Conservation (phyloP, 805 yeast species). For the Myxozyma udenii region DNA sequence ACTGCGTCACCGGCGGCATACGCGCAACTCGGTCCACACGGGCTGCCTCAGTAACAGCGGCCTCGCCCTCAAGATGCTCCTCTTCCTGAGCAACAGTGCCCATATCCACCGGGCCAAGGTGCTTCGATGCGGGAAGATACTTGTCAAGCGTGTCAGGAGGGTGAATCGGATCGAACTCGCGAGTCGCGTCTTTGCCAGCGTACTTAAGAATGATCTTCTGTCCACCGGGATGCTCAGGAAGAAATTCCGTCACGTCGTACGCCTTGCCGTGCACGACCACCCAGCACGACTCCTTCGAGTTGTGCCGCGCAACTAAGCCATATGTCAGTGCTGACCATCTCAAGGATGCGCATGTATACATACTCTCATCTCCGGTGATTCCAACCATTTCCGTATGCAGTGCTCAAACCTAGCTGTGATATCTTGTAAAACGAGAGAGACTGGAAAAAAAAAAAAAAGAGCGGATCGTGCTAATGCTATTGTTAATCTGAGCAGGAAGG, state of each 20-base stretch:
- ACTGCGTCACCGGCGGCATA: constrained; percentile 66
- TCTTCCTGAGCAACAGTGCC: constrained; percentile 34
- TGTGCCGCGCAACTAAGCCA: constrained; percentile 48
- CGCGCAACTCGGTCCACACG: constrained; percentile 45
- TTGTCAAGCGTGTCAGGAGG: constrained; percentile 80
- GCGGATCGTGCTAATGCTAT: too few relatives aligned
- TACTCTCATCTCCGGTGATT: neutral
- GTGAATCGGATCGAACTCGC: constrained; percentile 83
- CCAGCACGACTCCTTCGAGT: constrained; percentile 69
- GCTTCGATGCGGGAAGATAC: constrained; percentile 56
- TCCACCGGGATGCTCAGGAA: constrained; percentile 63
- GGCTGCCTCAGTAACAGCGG: constrained; percentile 43
- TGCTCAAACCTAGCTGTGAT: too few relatives aligned
- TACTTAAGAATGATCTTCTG: constrained; percentile 51
- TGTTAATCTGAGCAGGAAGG: too few relatives aligned
- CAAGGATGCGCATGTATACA: neutral
- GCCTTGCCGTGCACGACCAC: constrained; percentile 75
- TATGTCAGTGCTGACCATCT: neutral
- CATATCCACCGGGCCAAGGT: constrained; percentile 50
- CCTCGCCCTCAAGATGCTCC: constrained; percentile 30
- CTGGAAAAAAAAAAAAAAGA: too few relatives aligned
- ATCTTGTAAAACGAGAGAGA: too few relatives aligned
- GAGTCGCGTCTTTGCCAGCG: constrained; percentile 76
- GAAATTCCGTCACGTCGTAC: constrained; percentile 68
- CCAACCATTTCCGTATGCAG: too few relatives aligned